These are phyloP conservation scores for Alternaria ventricosa DNA, from an alignment of 2,329 filamentous ascomycete species.

Conservation along the genomic window DNA sequence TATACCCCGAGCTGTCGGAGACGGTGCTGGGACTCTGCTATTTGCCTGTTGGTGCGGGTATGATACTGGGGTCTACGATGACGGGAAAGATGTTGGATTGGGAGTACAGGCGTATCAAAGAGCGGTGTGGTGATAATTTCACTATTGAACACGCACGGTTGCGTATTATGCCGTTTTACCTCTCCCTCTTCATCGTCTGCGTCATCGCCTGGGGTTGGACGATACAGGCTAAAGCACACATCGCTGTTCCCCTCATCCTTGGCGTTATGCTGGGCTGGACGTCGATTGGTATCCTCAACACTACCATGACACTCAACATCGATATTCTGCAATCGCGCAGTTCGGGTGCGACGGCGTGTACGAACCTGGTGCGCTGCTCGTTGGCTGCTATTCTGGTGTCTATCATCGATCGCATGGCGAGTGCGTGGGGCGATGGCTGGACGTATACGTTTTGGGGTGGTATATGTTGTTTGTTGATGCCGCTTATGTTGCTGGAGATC, in stretches of 20 bases:
- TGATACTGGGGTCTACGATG: conserved; percentile 60
- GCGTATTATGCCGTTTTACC: conserved; percentile 37
- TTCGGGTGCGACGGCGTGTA: conserved; percentile 36
- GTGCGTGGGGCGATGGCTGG: conserved; percentile 30
- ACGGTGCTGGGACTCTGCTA: conserved; percentile 50
- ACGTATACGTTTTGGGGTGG: conserved; percentile 38
- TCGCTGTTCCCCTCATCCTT: conserved; percentile 31
- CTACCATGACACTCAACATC: conserved; percentile 39
- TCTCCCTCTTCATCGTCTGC: conserved; percentile 33
- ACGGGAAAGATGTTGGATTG: conserved; percentile 61
- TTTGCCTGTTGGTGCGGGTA: conserved; percentile 62
- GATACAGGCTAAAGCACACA: conserved; percentile 26
- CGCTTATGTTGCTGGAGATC: conserved; percentile 39
- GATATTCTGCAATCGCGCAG: conserved; percentile 36
- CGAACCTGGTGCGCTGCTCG: conserved; percentile 35
- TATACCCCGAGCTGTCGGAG: conserved; percentile 33
- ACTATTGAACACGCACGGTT: conserved; percentile 37
- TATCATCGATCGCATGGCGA: conserved; percentile 34
- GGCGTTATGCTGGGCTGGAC: conserved; percentile 35
- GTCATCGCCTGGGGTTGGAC: conserved; percentile 38
- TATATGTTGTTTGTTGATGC: conserved; percentile 29
- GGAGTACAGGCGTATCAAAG: conserved; percentile 55
- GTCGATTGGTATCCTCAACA: conserved; percentile 36
- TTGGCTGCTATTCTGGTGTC: conserved; percentile 33
- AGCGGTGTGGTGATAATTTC: conserved; percentile 24